phyloP scores from a whole-genome alignment of 305 asterid genomes.

The Plantago rigida region DNA sequence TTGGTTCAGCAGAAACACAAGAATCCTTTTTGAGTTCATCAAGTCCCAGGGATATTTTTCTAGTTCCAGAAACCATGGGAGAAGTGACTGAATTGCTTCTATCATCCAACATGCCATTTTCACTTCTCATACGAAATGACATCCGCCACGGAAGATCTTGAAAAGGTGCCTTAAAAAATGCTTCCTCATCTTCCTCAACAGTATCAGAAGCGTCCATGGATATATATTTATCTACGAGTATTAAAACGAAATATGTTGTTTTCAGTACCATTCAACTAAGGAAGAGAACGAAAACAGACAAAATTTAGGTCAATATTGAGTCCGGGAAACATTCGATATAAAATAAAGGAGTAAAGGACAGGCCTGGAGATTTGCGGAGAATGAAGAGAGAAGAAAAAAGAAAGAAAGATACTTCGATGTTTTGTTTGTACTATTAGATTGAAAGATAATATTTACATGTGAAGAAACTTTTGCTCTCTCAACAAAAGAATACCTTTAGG shows the following conservation, averaged over 20 bases:
- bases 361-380: slow-evolving; percentile 9
- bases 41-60: slow-evolving; percentile 29
- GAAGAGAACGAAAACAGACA: slow-evolving; percentile 14
- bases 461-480: slow-evolving; percentile 8
- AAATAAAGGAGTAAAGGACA: neutral
- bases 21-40: slow-evolving; percentile 42
- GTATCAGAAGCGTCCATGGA: slow-evolving; percentile 46
- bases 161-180: slow-evolving; percentile 58
- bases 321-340: slow-evolving; percentile 13
- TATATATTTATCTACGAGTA: slow-evolving; percentile 59
- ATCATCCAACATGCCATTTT: slow-evolving; percentile 29
- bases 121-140: slow-evolving; percentile 35
- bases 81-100: slow-evolving; percentile 38
- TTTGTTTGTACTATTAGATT: slow-evolving; percentile 7
- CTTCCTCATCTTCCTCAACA: slow-evolving; percentile 92
- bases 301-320: slow-evolving; percentile 14
- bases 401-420: slow-evolving; percentile 9
- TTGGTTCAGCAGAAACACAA: slow-evolving; percentile 56
- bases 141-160: slow-evolving; percentile 52
- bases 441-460: slow-evolving; percentile 18
- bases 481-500: slow-evolving; percentile 55
- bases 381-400: neutral
- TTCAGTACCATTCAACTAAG: slow-evolving; percentile 26
- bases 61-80: slow-evolving; percentile 32
- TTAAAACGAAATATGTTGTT: slow-evolving; percentile 18